Evolutionary conservation across 345 rosid genomes (phyloP).

Genomic region (Citrus maxima): DNA sequence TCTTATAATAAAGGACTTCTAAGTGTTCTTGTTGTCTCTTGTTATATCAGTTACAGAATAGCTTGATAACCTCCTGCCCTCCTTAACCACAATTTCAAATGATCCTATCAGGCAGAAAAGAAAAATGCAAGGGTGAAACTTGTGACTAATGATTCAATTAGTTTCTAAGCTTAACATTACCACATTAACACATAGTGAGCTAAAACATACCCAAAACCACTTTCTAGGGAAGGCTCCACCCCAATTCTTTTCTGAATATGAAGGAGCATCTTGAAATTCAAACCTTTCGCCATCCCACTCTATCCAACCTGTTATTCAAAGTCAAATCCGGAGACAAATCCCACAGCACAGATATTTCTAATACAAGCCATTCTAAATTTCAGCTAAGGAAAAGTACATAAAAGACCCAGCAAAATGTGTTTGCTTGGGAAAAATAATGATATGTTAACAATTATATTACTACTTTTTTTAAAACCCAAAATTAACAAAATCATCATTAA

Average conservation of each 20-base stretch:
- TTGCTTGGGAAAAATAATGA: background rate
- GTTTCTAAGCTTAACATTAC: conserved; percentile 14
- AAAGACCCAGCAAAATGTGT: background rate
- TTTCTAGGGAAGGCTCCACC: conserved; percentile 96
- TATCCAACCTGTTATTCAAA: conserved; percentile 75
- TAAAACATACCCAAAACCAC: conserved; percentile 88
- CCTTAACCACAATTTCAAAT: background rate
- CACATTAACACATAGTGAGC: conserved; percentile 15
- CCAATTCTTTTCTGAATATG: conserved; percentile 98
- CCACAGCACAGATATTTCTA: background rate
- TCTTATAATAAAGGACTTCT: background rate
- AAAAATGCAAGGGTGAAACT: background rate
- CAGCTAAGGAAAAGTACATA: background rate
- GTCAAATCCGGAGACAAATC: background rate
- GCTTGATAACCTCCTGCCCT: conserved; percentile 1
- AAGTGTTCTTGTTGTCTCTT: background rate
- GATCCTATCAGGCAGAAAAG: background rate
- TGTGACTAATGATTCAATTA: background rate
- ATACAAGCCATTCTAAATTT: conserved; percentile 8
- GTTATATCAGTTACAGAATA: background rate
- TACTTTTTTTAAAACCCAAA: background rate
- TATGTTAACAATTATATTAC: background rate
- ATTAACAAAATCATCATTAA: background rate
- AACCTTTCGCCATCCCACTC: conserved; percentile 94
- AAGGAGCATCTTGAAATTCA: conserved; percentile 88